These are phyloP conservation scores for Calamus simplicifolius DNA, from an alignment of 176 grass and related monocot species.

Conservation along the genomic window DNA sequence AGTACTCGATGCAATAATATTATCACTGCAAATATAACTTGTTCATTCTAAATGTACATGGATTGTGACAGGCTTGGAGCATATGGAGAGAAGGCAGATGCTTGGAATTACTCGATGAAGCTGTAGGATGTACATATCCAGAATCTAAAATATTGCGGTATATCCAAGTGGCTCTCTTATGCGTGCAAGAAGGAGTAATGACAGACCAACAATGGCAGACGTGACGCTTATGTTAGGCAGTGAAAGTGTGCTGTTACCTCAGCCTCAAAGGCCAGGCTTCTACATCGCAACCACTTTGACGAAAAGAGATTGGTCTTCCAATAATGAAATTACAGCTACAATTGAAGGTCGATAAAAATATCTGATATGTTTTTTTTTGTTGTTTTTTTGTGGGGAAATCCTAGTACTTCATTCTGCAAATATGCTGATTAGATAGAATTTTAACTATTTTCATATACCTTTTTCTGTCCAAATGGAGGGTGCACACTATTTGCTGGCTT, in stretches of 20 bases:
- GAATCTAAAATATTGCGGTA: neutral
- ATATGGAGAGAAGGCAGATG: neutral
- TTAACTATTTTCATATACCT: too few species aligned
- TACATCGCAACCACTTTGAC: too few species aligned
- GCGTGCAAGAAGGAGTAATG: neutral
- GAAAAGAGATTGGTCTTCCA: too few species aligned
- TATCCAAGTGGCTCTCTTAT: slow-evolving; percentile 1
- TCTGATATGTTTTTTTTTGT: too few species aligned
- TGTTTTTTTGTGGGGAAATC: too few species aligned
- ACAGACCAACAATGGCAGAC: neutral
- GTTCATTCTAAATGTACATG: neutral
- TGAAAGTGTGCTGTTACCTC: neutral
- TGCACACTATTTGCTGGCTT: too few species aligned
- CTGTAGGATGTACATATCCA: neutral
- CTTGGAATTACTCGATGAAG: neutral
- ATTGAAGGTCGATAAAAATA: too few species aligned
- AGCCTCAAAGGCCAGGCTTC: slow-evolving; percentile 1
- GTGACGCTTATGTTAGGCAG: neutral
- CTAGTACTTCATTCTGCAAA: too few species aligned
- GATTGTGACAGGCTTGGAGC: neutral
- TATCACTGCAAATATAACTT: neutral
- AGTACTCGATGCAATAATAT: neutral
- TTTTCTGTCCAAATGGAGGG: too few species aligned
- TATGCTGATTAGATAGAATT: too few species aligned
- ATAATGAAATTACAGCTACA: too few species aligned